Base-by-base conservation (phyloP, 2,329 filamentous ascomycete genomes). In the Thermothelomyces thermophilus region DNA sequence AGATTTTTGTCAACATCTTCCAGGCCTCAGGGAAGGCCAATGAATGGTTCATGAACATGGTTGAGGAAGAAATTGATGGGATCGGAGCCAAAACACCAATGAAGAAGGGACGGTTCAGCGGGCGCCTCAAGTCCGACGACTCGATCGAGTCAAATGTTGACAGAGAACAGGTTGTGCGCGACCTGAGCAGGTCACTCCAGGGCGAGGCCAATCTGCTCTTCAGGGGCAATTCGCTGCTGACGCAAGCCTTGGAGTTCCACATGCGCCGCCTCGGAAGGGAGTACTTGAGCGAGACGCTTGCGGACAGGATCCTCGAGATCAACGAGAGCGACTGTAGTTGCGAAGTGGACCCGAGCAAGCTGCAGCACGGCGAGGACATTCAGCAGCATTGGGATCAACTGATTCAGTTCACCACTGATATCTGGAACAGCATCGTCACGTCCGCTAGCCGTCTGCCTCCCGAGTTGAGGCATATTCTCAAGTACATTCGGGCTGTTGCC, bases 11-110 rank as follows among this genome's bases (percentile, higher is more conserved):
- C 56, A 94, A 97, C 64, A 95, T 98, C 46, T 98, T 91, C 61
- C 93, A 98, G 63, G 90, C 95, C 3, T 91, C 90, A 2, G 89
- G 88, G 0, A 80, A 81, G 33, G 86, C 87, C 2, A 78, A 79
- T 37, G 89, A 96, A 52, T 98, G 93, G 93, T 77, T 98, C 19
- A 93, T 89, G 74, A 84, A 88, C 2, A 73, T 98, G 35, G 87
- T 96, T 0, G 93, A 98, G 66, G 91, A 97, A 63, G 93, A 98
- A 66, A 97, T 98, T 50, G 93, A 97, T 62, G 91, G 91, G 0
- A 83, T 93, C 16, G 82, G 89, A 48, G 94, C 84, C 63, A 90
- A 95, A 59, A 82, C 83, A 13, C 81, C 85, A 0, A 79, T 85
- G 55, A 88, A 83, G 73, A 74, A 86, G 76, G 64, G 83, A 74